Conservation (phyloP, 2,329 filamentous ascomycete species). For the Arthrobotrys sphaeroides region DNA sequence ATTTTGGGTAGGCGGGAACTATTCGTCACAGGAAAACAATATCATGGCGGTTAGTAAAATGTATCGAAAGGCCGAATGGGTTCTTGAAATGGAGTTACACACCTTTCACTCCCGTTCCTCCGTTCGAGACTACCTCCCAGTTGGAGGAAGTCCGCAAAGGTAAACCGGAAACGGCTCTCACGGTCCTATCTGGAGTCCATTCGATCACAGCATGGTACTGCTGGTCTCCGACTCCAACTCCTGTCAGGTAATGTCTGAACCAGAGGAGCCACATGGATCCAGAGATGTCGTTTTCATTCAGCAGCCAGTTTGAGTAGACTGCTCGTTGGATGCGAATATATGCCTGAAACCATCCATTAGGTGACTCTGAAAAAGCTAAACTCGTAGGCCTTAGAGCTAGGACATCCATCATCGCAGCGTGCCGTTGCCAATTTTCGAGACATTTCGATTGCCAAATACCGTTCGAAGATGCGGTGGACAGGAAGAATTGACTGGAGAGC, state of each 20-base stretch:
- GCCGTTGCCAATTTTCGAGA: conserved; percentile 40
- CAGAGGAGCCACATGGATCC: conserved; percentile 51
- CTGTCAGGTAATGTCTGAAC: conserved; percentile 49
- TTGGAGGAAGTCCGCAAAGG: conserved; percentile 44
- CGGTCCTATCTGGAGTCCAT: conserved; percentile 46
- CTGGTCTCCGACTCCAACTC: conserved; percentile 49
- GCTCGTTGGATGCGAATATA: conserved; percentile 45
- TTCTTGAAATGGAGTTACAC: not conserved
- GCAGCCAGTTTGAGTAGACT: conserved; percentile 51
- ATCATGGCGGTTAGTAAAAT: not conserved
- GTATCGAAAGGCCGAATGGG: not conserved
- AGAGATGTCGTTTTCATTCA: conserved; percentile 48
- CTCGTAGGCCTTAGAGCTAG: conserved; percentile 44
- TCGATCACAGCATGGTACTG: conserved; percentile 49
- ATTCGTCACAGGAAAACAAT: not conserved
- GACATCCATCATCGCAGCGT: conserved; percentile 53
- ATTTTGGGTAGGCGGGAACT: conserved; percentile 50
- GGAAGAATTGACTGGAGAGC: conserved; percentile 33
- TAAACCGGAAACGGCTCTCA: conserved; percentile 46
- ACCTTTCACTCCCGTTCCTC: conserved; percentile 49
- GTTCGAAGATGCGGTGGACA: conserved; percentile 48
- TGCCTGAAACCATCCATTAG: conserved; percentile 49
- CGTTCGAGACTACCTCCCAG: conserved; percentile 51
- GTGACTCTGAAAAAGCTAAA: conserved; percentile 54
- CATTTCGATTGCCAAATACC: conserved; percentile 50